A percentile compares a stretch with the other conserved stretches of the same genome.
Conservation (phyloP, 139 green algal genomes). For the Limnomonas spitsbergensis region DNA sequence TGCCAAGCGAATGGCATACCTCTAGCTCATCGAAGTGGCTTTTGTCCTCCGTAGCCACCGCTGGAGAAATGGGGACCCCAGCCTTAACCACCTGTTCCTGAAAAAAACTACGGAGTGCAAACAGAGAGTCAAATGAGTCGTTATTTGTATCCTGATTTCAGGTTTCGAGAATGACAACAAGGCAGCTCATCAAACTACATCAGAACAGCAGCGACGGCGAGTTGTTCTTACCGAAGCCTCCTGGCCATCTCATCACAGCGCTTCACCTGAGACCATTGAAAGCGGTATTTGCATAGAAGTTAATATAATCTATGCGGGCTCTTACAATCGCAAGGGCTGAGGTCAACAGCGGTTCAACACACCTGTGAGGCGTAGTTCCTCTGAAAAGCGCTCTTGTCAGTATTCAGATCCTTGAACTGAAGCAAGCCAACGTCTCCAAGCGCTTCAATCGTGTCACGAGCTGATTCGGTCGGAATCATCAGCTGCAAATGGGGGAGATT, state of each 20-base stretch:
- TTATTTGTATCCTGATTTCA: too few species aligned
- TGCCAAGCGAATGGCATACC: conserved; percentile 68
- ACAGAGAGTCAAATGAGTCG: too few species aligned
- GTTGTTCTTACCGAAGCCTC: conserved; percentile 74
- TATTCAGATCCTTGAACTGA: conserved; percentile 94
- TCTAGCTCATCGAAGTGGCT: conserved; percentile 73
- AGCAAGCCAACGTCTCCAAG: conserved; percentile 86
- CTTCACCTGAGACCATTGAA: conserved; percentile 78
- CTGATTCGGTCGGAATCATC: conserved; percentile 93
- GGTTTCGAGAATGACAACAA: too few species aligned
- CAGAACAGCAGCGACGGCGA: too few species aligned
- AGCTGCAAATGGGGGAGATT: conserved; percentile 62
- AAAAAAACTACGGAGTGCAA: too few species aligned
- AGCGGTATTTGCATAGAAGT: too few species aligned
- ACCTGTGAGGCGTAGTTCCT: conserved; percentile 89
- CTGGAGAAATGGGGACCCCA: background rate
- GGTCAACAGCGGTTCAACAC: too few species aligned
- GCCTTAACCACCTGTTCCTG: conserved; percentile 62
- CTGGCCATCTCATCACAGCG: conserved; percentile 94
- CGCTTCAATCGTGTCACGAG: conserved; percentile 83
- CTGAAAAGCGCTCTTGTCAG: conserved; percentile 90
- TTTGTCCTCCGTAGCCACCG: conserved; percentile 27
- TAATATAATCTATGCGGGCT: too few species aligned
- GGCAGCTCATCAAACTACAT: too few species aligned
- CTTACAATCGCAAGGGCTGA: too few species aligned